Base-by-base conservation (phyloP, 306 rosid genomes). In the Cyclanthera cordifolia region DNA sequence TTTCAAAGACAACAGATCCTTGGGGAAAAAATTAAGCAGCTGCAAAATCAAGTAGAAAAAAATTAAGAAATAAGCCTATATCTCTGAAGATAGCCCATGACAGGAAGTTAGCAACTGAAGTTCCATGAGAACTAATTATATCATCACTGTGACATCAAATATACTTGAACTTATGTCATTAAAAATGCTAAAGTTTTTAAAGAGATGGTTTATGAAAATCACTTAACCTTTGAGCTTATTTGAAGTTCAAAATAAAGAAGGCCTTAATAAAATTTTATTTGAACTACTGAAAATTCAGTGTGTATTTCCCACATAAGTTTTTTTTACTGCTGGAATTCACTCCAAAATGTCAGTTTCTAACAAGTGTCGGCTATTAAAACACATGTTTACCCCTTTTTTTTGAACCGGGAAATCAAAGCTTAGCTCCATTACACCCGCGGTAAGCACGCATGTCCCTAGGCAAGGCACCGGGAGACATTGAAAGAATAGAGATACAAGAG, bases 11-110 rank as follows among this genome's bases (percentile, higher is more conserved):
- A 46, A 72, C 74, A 93, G 73, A 82, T 93, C 98, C 80, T 79
- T 89, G 57, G 98, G 98, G 51, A 84, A 93, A 54, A 76, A 78
- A 75, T 85, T 80, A 45, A 93, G 75, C 60, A 84, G 85, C 97
- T 92, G 82, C 74, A 71, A 78, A 73, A 51, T 64, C 15, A 25
- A 37, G 39, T 16, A 17, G 39, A 65, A 34, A 60, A 71, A 13
- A 15, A 39, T 14, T 11, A 54, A 25, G 9, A 23, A 23, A 23
- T 55, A 24, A 34, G 48, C 12, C 16, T 60, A 15, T 32, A 17
- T 13, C 52, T 54, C 60, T 41, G 34, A 21, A 24, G 69, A 10
- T 13, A 63, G 32, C 52, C n/a, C 32, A 11, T 61, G 15, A 20
- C 5, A n/a, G 27, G 27, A 39, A 61, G 51, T 37, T 20, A 4